phyloP scores from a whole-genome alignment of 345 rosid genomes.

The Pugionium dolabratum region DNA sequence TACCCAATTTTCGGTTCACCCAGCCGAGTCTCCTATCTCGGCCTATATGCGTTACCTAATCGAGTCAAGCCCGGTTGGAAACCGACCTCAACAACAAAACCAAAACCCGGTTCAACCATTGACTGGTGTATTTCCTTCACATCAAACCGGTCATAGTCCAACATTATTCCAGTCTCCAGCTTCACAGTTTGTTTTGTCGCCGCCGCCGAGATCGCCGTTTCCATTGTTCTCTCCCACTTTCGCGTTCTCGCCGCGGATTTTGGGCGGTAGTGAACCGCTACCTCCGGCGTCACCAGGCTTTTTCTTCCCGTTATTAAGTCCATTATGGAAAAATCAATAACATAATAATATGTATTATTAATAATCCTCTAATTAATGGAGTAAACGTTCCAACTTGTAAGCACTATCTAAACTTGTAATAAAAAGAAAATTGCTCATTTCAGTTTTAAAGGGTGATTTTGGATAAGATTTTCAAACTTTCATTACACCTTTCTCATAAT shows the following conservation, averaged over 20 bases:
- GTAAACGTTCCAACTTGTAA: conserved; percentile 4
- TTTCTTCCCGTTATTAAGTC: conserved; percentile 71
- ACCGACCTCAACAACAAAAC: conserved; percentile 45
- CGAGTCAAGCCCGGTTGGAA: conserved; percentile 57
- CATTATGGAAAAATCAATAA: conserved; percentile 72
- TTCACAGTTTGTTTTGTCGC: conserved; percentile 68
- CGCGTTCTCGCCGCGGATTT: conserved; percentile 67
- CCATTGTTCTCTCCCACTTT: conserved; percentile 72
- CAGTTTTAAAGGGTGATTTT: background rate
- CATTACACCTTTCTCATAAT: background rate
- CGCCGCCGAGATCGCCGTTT: conserved; percentile 60
- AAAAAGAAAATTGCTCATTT: conserved; percentile 16
- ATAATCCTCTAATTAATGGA: background rate
- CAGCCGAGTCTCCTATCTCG: conserved; percentile 74
- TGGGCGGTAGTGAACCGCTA: conserved; percentile 68
- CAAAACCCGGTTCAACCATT: conserved; percentile 39
- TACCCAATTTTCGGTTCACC: conserved; percentile 22
- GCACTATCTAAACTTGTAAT: background rate
- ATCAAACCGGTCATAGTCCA: conserved; percentile 50
- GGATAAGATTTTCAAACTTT: background rate
- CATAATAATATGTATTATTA: background rate
- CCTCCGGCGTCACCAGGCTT: conserved; percentile 80
- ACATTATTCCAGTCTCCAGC: conserved; percentile 71
- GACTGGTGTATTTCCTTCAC: conserved; percentile 49
- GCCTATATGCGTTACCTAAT: conserved; percentile 75